Evolutionary conservation across 495 filamentous ascomycete species (phyloP).

Genomic region (Tuber magnatum): DNA sequence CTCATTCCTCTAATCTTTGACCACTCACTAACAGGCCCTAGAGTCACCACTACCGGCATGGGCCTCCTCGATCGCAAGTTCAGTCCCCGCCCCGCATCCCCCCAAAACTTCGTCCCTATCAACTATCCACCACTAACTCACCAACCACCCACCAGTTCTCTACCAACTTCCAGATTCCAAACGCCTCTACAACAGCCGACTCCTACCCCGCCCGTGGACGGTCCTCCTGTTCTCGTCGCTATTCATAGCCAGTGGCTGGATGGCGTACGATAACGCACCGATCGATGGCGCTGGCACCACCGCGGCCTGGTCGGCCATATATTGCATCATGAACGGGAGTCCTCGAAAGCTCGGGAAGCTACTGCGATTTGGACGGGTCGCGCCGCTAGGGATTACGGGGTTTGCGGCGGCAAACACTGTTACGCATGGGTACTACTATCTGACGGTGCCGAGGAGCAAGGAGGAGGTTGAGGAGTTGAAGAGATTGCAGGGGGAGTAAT

Average conservation of each 20-base stretch:
- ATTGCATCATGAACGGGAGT: conserved; percentile 67
- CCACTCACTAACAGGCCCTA: conserved; percentile 20
- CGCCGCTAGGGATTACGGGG: conserved; percentile 53
- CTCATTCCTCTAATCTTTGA: background rate
- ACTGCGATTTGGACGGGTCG: conserved; percentile 50
- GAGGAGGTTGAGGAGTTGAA: conserved; percentile 11
- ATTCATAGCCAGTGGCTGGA: conserved; percentile 27
- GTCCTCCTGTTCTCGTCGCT: conserved; percentile 64
- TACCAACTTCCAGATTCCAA: conserved; percentile 21
- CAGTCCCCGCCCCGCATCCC: background rate
- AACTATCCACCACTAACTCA: background rate
- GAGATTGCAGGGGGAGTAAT: background rate
- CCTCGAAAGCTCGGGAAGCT: conserved; percentile 48
- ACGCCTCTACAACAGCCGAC: conserved; percentile 21
- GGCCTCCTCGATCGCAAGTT: conserved; percentile 29
- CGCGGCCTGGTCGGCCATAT: conserved; percentile 79
- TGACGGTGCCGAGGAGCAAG: conserved; percentile 23
- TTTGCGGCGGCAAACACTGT: conserved; percentile 63
- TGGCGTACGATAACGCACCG: conserved; percentile 73
- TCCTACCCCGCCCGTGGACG: conserved; percentile 44
- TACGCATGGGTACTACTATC: conserved; percentile 34
- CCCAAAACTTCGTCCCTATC: conserved; percentile 3
- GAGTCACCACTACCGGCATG: conserved; percentile 37
- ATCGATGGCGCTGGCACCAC: conserved; percentile 76
- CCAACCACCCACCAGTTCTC: conserved; percentile 13